A percentile compares a stretch with the other conserved stretches of the same genome.
These are phyloP conservation scores for Salmacisia buchloeana DNA, from an alignment of 1,284 basidiomycete species.

Conservation along the genomic window DNA sequence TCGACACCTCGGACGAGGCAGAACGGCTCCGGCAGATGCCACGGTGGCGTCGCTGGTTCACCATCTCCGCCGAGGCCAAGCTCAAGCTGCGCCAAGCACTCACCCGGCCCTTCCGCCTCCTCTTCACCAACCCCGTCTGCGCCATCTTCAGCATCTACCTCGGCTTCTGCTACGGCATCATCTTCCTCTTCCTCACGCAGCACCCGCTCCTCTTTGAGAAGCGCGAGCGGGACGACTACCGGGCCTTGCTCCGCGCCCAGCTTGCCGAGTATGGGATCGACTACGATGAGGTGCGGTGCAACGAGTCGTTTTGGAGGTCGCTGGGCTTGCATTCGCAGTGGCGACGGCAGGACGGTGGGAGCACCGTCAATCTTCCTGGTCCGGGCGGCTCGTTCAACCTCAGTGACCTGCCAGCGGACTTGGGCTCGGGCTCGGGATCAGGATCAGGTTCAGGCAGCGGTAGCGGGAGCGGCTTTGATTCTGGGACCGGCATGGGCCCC, in stretches of 20 bases:
- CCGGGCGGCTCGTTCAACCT: neutral
- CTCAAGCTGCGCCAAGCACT: constrained; percentile 36
- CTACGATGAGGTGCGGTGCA: neutral
- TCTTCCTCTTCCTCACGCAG: constrained; percentile 52
- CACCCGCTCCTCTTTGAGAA: constrained; percentile 52
- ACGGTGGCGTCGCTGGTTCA: neutral
- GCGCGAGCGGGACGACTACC: constrained; percentile 8
- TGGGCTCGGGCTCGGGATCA: neutral
- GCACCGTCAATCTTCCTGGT: constrained; percentile 14
- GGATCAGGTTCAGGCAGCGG: neutral
- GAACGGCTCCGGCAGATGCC: neutral
- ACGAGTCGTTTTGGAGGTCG: neutral
- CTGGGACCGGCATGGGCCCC: neutral
- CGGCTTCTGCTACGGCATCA: constrained; percentile 54
- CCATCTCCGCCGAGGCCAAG: constrained; percentile 13
- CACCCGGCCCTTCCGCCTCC: constrained; percentile 51
- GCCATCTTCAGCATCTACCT: constrained; percentile 54
- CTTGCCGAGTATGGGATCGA: neutral
- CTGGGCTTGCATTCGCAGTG: neutral
- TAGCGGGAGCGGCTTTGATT: neutral
- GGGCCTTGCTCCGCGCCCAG: neutral
- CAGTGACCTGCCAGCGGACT: neutral
- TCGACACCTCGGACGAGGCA: neutral
- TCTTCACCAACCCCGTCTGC: constrained; percentile 42
- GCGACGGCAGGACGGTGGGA: neutral